Evolutionary conservation across 352 stramenopile genomes (phyloP).

Genomic region (Lagenidium sp.): DNA sequence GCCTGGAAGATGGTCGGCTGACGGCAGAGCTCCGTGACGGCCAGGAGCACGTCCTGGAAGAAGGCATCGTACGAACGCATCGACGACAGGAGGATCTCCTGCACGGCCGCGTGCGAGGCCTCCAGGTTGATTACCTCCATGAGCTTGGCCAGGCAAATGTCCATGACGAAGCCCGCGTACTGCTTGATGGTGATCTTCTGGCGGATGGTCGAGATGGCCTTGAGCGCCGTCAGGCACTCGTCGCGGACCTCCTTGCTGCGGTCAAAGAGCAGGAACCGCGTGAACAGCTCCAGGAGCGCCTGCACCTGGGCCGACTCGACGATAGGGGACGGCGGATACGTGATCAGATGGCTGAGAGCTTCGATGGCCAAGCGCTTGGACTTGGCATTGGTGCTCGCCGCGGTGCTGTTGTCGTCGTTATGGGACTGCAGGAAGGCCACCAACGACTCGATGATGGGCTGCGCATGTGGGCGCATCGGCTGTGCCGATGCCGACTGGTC

Average conservation of each 20-base stretch:
- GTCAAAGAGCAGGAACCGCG: slow-evolving; percentile 56
- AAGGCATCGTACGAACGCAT: slow-evolving; percentile 44
- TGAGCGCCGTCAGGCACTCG: slow-evolving; percentile 59
- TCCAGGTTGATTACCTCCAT: slow-evolving; percentile 46
- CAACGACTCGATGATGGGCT: slow-evolving; percentile 45
- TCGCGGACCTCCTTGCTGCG: slow-evolving; percentile 43
- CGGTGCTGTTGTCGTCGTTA: slow-evolving; percentile 16
- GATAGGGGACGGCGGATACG: slow-evolving; percentile 71
- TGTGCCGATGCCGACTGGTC: slow-evolving; percentile 62
- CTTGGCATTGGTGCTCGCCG: slow-evolving; percentile 20
- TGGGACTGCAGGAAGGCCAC: slow-evolving; percentile 36
- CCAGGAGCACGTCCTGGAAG: slow-evolving; percentile 56
- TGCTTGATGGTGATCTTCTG: slow-evolving; percentile 34
- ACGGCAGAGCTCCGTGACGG: slow-evolving; percentile 66
- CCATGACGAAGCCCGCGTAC: slow-evolving; percentile 65
- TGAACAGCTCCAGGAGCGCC: slow-evolving; percentile 68
- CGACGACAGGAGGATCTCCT: slow-evolving; percentile 38
- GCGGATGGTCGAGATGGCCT: slow-evolving; percentile 63
- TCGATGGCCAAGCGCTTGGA: slow-evolving; percentile 58
- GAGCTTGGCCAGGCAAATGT: slow-evolving; percentile 62
- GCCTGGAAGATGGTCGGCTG: slow-evolving; percentile 74
- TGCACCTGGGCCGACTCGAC: slow-evolving; percentile 53
- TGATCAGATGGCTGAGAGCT: slow-evolving; percentile 63
- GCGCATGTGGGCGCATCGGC: slow-evolving; percentile 63
- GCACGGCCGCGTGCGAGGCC: slow-evolving; percentile 12